phyloP scores from a whole-genome alignment of 169 alveolate species.

The Miamiensis avidus region DNA sequence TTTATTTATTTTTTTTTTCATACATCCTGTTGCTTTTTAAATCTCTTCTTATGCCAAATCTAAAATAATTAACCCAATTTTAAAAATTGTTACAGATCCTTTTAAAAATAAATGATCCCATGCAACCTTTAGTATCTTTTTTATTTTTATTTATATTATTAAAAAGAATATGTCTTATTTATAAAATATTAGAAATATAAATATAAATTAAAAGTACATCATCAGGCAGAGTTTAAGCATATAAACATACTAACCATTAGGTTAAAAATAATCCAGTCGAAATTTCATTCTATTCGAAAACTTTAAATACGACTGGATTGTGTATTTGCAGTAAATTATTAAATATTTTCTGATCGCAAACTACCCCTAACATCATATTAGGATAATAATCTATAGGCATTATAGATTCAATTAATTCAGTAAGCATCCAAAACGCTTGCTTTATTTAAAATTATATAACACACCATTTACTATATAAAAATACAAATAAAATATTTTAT shows the following conservation, averaged over 20 bases:
- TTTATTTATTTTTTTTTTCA: too few relatives aligned
- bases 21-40: too few relatives aligned
- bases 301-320: conserved; percentile 3
- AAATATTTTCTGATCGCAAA: conserved; percentile 16
- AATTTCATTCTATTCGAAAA: not conserved
- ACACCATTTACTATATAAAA: not conserved
- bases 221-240: not conserved
- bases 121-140: too few relatives aligned
- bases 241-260: conserved; percentile 18
- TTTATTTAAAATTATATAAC: too few relatives aligned
- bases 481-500: not conserved
- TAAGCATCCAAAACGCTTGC: conserved; percentile 24
- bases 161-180: too few relatives aligned
- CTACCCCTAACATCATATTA: conserved; percentile 8
- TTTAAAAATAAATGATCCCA: too few relatives aligned
- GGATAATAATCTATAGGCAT: conserved; percentile 22
- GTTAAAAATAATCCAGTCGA: conserved; percentile 13
- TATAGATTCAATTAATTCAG: conserved; percentile 1
- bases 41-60: too few relatives aligned
- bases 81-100: too few relatives aligned
- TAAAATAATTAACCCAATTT: too few relatives aligned
- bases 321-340: not conserved
- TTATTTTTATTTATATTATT: too few relatives aligned
- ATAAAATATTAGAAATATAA: too few relatives aligned
- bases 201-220: too few relatives aligned